These are phyloP conservation scores for Phlebiopsis gigantea DNA, from an alignment of 768 basidiomycete genomes.

Conservation along the genomic window DNA sequence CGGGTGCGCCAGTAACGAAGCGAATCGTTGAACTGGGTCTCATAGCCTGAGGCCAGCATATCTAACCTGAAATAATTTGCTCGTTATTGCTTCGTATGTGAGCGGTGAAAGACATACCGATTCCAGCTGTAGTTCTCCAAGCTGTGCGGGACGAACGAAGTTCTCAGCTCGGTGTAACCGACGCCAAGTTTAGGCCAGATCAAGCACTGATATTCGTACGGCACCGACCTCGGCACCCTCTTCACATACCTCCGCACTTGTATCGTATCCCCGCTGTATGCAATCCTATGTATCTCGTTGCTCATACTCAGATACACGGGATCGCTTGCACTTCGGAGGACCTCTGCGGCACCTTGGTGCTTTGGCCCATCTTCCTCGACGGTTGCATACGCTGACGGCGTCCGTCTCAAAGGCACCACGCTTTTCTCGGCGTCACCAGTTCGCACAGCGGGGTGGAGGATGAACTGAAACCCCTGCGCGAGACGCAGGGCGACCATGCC, in stretches of 20 bases:
- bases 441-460: conserved; percentile 46
- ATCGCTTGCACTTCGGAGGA: conserved; percentile 52
- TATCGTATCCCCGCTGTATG: conserved; percentile 87
- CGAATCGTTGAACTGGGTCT: conserved; percentile 74
- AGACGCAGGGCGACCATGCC: conserved; percentile 92
- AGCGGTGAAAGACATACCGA: conserved; percentile 45
- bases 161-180: conserved; percentile 77
- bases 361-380: conserved; percentile 50
- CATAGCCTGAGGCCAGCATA: conserved; percentile 81
- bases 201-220: conserved; percentile 79
- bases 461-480: conserved; percentile 93
- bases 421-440: conserved; percentile 26
- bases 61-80: conserved; percentile 49
- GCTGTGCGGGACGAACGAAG: conserved; percentile 73
- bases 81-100: background rate
- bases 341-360: conserved; percentile 61
- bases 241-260: conserved; percentile 85
- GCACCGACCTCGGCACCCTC: conserved; percentile 54
- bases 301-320: conserved; percentile 91
- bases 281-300: conserved; percentile 91
- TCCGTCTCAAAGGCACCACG: conserved; percentile 35
- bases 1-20: conserved; percentile 92
- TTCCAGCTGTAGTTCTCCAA: conserved; percentile 87
- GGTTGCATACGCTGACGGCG: conserved; percentile 50
- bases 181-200: conserved; percentile 91